Evolutionary conservation across 2,329 filamentous ascomycete genomes (phyloP).

Genomic region (Pseudocercospora musae): DNA sequence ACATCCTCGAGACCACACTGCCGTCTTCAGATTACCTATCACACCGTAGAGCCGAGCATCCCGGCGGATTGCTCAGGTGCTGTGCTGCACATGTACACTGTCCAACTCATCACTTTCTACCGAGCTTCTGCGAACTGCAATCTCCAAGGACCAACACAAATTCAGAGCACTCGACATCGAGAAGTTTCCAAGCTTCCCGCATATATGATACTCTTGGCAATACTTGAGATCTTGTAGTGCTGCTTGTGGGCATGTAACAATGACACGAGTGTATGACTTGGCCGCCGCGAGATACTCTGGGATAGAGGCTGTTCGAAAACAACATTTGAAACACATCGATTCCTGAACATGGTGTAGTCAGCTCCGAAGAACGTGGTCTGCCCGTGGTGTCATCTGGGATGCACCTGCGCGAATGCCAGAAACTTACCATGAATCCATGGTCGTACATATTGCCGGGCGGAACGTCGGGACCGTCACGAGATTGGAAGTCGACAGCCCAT

Average conservation of each 20-base stretch:
- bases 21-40: no score
- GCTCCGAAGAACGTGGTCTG: neutral
- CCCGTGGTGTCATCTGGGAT: neutral
- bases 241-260: no score
- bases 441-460: neutral
- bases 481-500: neutral
- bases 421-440: neutral
- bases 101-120: neutral
- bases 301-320: neutral
- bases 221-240: neutral
- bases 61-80: no score
- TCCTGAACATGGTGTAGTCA: slow-evolving; percentile 1
- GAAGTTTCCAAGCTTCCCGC: no score
- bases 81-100: no score
- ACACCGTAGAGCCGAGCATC: no score
- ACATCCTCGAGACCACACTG: no score
- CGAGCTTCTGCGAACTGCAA: neutral
- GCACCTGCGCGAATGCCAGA: neutral
- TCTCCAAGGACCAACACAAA: neutral
- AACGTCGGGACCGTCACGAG: neutral
- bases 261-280: no score
- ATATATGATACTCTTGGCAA: neutral
- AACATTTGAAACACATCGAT: neutral
- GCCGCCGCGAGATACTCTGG: neutral
- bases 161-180: neutral